A percentile compares a stretch with the other conserved stretches of the same genome.
Conservation (phyloP, 2,329 filamentous ascomycete species). For the Epichloe sp. region DNA sequence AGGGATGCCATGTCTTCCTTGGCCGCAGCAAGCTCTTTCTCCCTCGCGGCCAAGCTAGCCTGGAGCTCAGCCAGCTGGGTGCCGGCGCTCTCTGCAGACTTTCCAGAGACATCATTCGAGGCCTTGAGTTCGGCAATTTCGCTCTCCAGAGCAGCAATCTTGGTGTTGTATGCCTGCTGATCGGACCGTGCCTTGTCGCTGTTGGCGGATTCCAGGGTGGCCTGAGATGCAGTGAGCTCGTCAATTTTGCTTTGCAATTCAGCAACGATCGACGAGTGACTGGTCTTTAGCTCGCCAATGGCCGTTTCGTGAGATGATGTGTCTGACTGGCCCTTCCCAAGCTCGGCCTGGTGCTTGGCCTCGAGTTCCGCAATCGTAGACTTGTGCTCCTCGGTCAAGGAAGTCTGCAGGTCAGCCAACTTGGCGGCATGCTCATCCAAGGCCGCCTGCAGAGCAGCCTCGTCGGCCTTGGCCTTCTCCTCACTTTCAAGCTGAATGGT, state of each 20-base stretch:
- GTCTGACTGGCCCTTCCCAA: constrained; percentile 32
- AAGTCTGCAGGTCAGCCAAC: constrained; percentile 36
- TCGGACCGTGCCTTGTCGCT: constrained; percentile 32
- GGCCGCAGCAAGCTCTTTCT: constrained; percentile 32
- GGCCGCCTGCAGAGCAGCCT: constrained; percentile 23
- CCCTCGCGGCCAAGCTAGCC: constrained; percentile 27
- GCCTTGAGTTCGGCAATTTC: constrained; percentile 38
- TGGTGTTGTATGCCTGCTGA: constrained; percentile 29
- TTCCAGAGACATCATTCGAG: constrained; percentile 33
- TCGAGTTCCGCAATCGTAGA: constrained; percentile 35
- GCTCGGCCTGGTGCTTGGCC: constrained; percentile 37
- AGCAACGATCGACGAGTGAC: constrained; percentile 33
- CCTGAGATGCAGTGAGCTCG: constrained; percentile 34
- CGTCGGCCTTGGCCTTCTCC: constrained; percentile 20
- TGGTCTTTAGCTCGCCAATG: constrained; percentile 35
- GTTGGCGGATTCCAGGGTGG: constrained; percentile 30
- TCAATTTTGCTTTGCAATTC: constrained; percentile 44
- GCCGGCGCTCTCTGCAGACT: constrained; percentile 28
- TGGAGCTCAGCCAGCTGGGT: constrained; percentile 25
- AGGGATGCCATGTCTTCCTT: constrained; percentile 29
- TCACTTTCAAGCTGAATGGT: constrained; percentile 20
- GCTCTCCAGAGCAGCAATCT: constrained; percentile 36
- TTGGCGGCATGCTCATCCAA: constrained; percentile 35
- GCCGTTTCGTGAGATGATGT: constrained; percentile 34
- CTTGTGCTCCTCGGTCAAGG: constrained; percentile 37